Conservation (phyloP, 106 monocot species). For the Acorus gramineus region DNA sequence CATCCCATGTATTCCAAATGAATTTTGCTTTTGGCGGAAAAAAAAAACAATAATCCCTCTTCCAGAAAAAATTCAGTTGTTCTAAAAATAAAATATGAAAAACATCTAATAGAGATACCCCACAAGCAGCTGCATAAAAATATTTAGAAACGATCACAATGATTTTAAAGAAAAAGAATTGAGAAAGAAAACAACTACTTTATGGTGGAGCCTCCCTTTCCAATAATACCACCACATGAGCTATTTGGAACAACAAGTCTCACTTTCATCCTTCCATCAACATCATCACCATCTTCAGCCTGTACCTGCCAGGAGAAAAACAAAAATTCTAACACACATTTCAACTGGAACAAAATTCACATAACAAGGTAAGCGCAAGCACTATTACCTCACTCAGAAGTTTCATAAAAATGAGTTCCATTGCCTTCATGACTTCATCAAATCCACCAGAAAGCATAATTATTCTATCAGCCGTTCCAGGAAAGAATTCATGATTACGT, state of each 20-base stretch:
- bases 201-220: constrained; percentile 69
- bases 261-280: constrained; percentile 42
- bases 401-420: constrained; percentile 81
- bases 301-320: constrained; percentile 9
- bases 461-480: constrained; percentile 91
- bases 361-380: constrained; percentile 1
- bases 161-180: too few species aligned
- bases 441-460: constrained; percentile 80
- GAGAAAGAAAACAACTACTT: constrained; percentile 23
- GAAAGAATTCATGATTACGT: constrained; percentile 92
- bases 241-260: constrained; percentile 62
- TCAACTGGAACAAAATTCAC: not conserved
- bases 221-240: constrained; percentile 75
- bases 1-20: too few species aligned
- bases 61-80: too few species aligned
- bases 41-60: too few species aligned
- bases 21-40: too few species aligned
- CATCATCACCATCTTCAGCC: constrained; percentile 53
- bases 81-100: too few species aligned
- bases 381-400: constrained; percentile 46
- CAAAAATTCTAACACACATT: not conserved
- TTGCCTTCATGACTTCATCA: constrained; percentile 77
- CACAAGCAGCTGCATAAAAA: too few species aligned
- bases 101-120: too few species aligned
- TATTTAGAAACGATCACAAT: too few species aligned